Evolutionary conservation across 1,139 yeast species (phyloP).

Genomic region (Eremothecium coryli): DNA sequence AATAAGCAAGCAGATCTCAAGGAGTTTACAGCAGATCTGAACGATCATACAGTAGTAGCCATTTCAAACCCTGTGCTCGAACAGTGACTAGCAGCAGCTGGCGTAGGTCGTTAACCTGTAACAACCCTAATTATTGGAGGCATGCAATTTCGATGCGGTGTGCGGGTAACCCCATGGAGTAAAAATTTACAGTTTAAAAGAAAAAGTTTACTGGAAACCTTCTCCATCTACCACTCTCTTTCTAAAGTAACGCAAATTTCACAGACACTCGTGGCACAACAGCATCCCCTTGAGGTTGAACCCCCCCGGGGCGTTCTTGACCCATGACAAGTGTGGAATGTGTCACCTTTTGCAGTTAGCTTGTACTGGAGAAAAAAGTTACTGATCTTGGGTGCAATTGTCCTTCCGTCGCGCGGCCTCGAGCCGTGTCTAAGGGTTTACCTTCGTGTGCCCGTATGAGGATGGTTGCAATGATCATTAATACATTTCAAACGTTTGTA

Average conservation of each 20-base stretch:
- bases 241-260: constrained; percentile 48
- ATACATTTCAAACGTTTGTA: constrained; percentile 35
- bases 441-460: constrained; percentile 85
- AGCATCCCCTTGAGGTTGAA: constrained; percentile 72
- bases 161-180: no score
- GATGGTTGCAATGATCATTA: constrained; percentile 68
- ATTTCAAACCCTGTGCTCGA: no score
- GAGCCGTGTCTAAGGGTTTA: constrained; percentile 50
- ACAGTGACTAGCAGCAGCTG: no score
- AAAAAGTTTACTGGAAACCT: no score
- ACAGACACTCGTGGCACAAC: constrained; percentile 56
- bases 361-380: constrained; percentile 59
- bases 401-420: constrained; percentile 43
- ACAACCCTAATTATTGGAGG: no score
- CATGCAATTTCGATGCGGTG: no score
- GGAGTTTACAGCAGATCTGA: no score
- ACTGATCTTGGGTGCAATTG: constrained; percentile 80
- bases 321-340: constrained; percentile 67
- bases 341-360: constrained; percentile 34
- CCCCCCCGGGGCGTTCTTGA: constrained; percentile 57
- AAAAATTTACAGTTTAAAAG: no score
- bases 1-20: no score
- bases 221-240: constrained; percentile 5
- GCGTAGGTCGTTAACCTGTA: no score
- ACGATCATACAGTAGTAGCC: no score